Evolutionary conservation across 2,329 filamentous ascomycete genomes (phyloP), one percentile per base, ranked within the genome.

Genomic region (Grosmannia huntii): DNA sequence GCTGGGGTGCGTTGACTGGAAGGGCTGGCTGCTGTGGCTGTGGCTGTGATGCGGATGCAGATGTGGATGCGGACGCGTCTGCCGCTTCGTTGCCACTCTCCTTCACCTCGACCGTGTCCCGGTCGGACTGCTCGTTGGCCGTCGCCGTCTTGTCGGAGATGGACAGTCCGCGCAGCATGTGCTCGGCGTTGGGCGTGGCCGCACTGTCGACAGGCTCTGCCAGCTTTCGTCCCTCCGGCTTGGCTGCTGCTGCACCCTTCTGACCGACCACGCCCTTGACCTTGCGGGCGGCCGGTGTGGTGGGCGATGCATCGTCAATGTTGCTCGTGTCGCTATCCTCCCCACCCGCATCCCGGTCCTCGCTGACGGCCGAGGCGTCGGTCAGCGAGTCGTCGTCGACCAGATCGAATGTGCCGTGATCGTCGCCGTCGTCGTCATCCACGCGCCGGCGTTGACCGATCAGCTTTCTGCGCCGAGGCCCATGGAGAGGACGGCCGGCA

Each of bases 401-500:
- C 36, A 64, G 68, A 54, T 85, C 82, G 59, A 78, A 72, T 57
- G 74, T 72, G 60, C 81, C 80, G 56, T 71, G 74, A 60, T 76
- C 77, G 63, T 73, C 79, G 63, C 74, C 80, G 63, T 87, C 84
- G 1, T 62, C 61, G 68, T 88, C 85, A 66, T 88, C 83, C 64
- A 83, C 78, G 65, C 84, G 81, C 69, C 85, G 83, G 67, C 85
- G 81, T 65, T 82, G 82, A 68, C 83, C 82, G 70, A 86, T 80
- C 65, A 82, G 71, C 72, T 83, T 85, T 73, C 80, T 84, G 70
- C 83, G 81, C 68, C 81, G 79, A 67, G 78, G 69, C 60, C 61
- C 65, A 33, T 57, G 58, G 55, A 53, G n/a, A 16, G 56, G 44
- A 25, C 25, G 51, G 38, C 12, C 50, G 36, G 60, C 25, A 16